Evolutionary conservation across 345 rosid species (phyloP).

Genomic region (Ricinus communis): DNA sequence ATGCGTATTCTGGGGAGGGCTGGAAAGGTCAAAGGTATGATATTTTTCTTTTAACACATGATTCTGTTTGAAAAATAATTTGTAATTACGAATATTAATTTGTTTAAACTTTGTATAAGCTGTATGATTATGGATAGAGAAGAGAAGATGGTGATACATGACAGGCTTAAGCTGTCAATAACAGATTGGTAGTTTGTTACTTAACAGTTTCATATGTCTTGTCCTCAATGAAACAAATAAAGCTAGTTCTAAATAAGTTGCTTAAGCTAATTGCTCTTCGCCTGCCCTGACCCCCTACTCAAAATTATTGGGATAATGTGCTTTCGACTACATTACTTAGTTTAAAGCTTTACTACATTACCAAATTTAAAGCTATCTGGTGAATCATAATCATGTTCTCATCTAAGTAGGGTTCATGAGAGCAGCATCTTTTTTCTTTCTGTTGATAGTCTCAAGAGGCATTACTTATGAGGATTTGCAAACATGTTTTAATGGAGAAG

Average conservation of each 20-base stretch:
- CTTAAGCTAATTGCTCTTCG: neutral
- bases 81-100: too few species aligned
- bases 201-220: neutral
- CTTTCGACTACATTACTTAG: neutral
- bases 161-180: too few species aligned
- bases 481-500: neutral
- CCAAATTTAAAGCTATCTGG: neutral
- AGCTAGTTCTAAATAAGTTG: neutral
- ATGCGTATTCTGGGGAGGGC: slow-evolving; percentile 94
- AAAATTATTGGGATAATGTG: neutral
- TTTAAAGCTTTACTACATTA: neutral
- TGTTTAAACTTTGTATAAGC: neutral
- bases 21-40: slow-evolving; percentile 99
- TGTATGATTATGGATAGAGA: too few species aligned
- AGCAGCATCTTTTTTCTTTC: neutral
- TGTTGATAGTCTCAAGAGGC: neutral
- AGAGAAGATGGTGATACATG: too few species aligned
- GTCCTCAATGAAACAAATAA: neutral
- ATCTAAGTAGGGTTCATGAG: neutral
- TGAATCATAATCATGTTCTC: neutral
- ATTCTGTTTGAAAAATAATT: neutral
- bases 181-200: neutral
- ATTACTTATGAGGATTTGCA: neutral
- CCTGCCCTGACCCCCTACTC: too few species aligned
- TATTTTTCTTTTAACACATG: neutral